phyloP scores from a whole-genome alignment of 768 basidiomycete species.

The Fibroporia radiculosa region DNA sequence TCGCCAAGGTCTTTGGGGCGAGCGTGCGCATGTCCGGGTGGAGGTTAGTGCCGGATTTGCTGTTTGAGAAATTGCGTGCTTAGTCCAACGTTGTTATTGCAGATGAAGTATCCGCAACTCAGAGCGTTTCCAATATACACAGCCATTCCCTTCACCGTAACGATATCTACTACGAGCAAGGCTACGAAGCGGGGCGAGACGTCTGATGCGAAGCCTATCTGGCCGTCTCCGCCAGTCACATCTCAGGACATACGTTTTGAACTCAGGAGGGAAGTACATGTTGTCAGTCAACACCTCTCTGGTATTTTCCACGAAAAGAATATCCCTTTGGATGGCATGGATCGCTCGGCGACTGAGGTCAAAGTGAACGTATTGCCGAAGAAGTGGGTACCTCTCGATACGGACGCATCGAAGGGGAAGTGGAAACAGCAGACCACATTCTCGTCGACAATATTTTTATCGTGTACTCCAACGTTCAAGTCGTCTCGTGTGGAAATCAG shows the following conservation, averaged over 20 bases:
- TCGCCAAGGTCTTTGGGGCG: constrained; percentile 9
- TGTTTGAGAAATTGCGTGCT: not conserved
- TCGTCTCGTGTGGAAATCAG: not conserved
- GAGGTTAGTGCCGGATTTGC: constrained; percentile 2
- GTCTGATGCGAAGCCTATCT: constrained; percentile 11
- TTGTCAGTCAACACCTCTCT: constrained; percentile 6
- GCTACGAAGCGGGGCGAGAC: constrained; percentile 10
- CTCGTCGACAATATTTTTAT: not conserved
- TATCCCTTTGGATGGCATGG: constrained; percentile 3
- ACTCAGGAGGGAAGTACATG: constrained; percentile 9
- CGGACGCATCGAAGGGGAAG: not conserved
- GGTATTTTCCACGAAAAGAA: not conserved
- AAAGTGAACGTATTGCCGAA: constrained; percentile 12
- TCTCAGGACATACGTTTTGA: constrained; percentile 11
- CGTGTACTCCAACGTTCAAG: constrained; percentile 1
- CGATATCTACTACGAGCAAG: constrained; percentile 12
- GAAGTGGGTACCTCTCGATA: constrained; percentile 4
- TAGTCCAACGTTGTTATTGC: not conserved
- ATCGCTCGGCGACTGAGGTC: constrained; percentile 1
- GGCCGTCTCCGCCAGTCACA: constrained; percentile 10
- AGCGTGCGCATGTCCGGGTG: constrained; percentile 5
- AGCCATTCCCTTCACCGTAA: constrained; percentile 15
- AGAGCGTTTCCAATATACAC: constrained; percentile 15
- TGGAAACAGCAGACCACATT: constrained; percentile 2
- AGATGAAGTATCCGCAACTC: constrained; percentile 3